A percentile compares a stretch with the other conserved stretches of the same genome.
Conservation (phyloP, 2,329 filamentous ascomycete genomes). For the Blastomyces percursus region DNA sequence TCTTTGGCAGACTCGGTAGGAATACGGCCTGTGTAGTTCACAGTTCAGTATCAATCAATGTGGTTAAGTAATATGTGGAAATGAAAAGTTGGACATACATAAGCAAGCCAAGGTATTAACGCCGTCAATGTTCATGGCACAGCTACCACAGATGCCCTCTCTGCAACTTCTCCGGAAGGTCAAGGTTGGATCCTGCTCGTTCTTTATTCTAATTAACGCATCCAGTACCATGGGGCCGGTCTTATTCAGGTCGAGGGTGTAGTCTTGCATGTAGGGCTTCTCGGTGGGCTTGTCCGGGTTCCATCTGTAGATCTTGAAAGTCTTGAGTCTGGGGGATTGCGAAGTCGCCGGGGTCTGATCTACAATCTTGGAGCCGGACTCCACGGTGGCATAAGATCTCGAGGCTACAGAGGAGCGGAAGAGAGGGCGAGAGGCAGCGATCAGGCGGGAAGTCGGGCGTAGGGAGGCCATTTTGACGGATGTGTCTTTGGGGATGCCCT, state of each 20-base stretch:
- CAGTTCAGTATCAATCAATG: background rate
- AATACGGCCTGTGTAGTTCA: slow-evolving; percentile 61
- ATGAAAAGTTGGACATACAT: slow-evolving; percentile 52
- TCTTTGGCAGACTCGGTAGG: slow-evolving; percentile 70
- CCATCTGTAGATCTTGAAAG: slow-evolving; percentile 98
- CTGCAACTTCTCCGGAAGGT: slow-evolving; percentile 93
- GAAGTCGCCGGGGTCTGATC: slow-evolving; percentile 50
- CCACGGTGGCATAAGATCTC: slow-evolving; percentile 40
- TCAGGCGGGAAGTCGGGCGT: slow-evolving; percentile 37
- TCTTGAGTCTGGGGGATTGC: slow-evolving; percentile 61
- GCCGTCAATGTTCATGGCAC: slow-evolving; percentile 99
- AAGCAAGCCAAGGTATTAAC: slow-evolving; percentile 95
- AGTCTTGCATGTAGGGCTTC: slow-evolving; percentile 93
- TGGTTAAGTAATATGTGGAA: background rate
- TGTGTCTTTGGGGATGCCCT: background rate
- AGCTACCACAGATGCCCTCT: slow-evolving; percentile 97
- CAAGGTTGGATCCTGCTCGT: slow-evolving; percentile 91
- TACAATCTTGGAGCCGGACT: slow-evolving; percentile 42
- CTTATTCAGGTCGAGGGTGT: slow-evolving; percentile 95
- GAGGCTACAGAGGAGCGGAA: slow-evolving; percentile 32
- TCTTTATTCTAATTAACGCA: slow-evolving; percentile 96
- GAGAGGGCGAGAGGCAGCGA: slow-evolving; percentile 33
- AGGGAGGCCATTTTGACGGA: slow-evolving; percentile 36
- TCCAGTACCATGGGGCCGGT: slow-evolving; percentile 98
- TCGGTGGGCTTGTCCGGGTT: slow-evolving; percentile 83